A percentile compares a stretch with the other conserved stretches of the same genome.
Evolutionary conservation across 2,329 filamentous ascomycete genomes (phyloP).

Genomic region (Neofusicoccum umdonicola): DNA sequence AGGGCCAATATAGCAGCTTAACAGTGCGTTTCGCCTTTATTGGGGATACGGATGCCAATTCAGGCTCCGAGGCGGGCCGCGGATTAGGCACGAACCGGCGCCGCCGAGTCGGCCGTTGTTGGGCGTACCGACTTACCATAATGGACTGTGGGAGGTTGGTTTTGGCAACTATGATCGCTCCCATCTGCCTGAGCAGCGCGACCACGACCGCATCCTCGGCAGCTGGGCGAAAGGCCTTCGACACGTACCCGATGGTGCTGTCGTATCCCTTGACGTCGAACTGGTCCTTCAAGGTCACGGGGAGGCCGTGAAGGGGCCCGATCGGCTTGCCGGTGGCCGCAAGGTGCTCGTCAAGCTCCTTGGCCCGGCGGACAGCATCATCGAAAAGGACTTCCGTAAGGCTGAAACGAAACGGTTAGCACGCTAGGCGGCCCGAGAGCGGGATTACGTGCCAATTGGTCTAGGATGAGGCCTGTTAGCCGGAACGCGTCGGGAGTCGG

Average conservation of each 20-base stretch:
- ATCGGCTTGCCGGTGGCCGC: constrained; percentile 35
- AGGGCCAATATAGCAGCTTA: background rate
- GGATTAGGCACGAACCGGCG: constrained; percentile 18
- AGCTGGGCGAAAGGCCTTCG: constrained; percentile 53
- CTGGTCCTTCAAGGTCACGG: constrained; percentile 50
- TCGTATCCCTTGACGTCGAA: constrained; percentile 49
- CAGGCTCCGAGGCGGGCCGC: background rate
- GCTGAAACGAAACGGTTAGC: constrained; percentile 20
- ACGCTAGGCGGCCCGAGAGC: constrained; percentile 3
- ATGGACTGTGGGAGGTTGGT: constrained; percentile 58
- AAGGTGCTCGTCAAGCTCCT: constrained; percentile 42
- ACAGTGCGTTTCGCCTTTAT: constrained; percentile 6
- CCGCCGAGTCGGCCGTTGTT: constrained; percentile 59
- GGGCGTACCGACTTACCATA: constrained; percentile 58
- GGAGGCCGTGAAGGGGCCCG: constrained; percentile 48
- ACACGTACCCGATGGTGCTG: constrained; percentile 59
- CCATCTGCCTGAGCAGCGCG: constrained; percentile 47
- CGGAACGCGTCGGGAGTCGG: background rate
- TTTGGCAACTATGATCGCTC: constrained; percentile 54
- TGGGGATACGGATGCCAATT: background rate
- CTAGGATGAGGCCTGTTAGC: constrained; percentile 4
- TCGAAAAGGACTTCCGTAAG: constrained; percentile 45
- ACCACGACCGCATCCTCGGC: constrained; percentile 51
- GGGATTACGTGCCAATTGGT: constrained; percentile 17
- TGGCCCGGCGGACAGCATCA: constrained; percentile 42